Conservation (phyloP, 495 filamentous ascomycete species). For the Penicillium lagena region DNA sequence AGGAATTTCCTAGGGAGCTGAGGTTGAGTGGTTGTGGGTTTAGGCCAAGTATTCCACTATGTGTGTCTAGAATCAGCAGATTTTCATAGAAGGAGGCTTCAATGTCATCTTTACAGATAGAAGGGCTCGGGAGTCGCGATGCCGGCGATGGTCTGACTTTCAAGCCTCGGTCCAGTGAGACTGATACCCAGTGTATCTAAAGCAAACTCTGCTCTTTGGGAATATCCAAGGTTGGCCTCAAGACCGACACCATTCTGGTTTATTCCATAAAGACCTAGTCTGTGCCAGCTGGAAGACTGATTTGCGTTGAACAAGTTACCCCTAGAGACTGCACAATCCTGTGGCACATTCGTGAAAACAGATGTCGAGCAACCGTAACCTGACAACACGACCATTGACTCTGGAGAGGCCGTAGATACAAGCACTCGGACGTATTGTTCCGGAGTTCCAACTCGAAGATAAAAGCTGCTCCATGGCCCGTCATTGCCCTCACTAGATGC, state of each 20-base stretch:
- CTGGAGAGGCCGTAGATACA: conserved; percentile 15
- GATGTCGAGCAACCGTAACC: conserved; percentile 13
- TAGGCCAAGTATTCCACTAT: conserved; percentile 12
- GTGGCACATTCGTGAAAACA: conserved; percentile 8
- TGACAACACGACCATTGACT: conserved; percentile 17
- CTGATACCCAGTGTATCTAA: conserved; percentile 7
- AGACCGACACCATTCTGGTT: conserved; percentile 12
- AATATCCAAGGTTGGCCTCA: conserved; percentile 15
- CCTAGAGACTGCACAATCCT: conserved; percentile 12
- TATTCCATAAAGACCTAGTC: conserved; percentile 9
- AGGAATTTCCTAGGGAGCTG: conserved; percentile 11
- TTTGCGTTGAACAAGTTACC: conserved; percentile 11
- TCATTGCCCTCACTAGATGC: conserved; percentile 13
- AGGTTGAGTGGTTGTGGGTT: conserved; percentile 14
- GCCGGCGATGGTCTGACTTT: conserved; percentile 15
- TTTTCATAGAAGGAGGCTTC: not conserved
- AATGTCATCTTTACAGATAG: conserved; percentile 9
- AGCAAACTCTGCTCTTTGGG: conserved; percentile 8
- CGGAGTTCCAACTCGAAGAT: conserved; percentile 10
- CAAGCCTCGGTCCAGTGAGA: conserved; percentile 5
- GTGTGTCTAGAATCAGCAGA: not conserved
- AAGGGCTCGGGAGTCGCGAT: conserved; percentile 13
- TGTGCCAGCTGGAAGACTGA: conserved; percentile 12
- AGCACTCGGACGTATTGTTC: conserved; percentile 12
- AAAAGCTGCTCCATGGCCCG: conserved; percentile 17